phyloP scores from a whole-genome alignment of 495 filamentous ascomycete genomes.

The Coniosporium apollinis region DNA sequence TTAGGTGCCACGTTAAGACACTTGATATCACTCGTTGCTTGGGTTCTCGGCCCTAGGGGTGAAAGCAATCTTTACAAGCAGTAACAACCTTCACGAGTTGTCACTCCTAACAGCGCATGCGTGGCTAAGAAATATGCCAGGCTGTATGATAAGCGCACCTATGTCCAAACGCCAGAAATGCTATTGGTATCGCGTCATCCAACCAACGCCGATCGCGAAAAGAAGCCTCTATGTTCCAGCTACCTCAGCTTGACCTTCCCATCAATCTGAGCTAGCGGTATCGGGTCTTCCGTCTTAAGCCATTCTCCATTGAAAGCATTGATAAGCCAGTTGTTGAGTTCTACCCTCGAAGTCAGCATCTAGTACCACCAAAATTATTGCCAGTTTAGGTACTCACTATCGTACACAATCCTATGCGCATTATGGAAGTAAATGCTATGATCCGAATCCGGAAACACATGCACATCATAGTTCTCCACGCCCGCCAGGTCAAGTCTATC shows the following conservation, averaged over 20 bases:
- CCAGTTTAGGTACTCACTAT: constrained; percentile 45
- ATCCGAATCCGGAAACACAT: constrained; percentile 91
- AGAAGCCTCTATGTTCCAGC: too few relatives aligned
- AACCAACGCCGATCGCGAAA: too few relatives aligned
- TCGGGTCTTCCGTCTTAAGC: constrained; percentile 52
- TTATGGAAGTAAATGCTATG: constrained; percentile 93
- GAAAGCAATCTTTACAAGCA: too few relatives aligned
- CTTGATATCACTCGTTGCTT: too few relatives aligned
- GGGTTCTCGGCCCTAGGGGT: too few relatives aligned
- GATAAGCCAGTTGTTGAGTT: constrained; percentile 79
- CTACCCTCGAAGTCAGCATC: constrained; percentile 25
- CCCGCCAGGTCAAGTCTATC: constrained; percentile 71
- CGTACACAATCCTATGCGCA: constrained; percentile 82
- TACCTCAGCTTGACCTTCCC: neutral
- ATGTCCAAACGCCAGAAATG: too few relatives aligned
- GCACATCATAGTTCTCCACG: constrained; percentile 90
- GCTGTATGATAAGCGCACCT: too few relatives aligned
- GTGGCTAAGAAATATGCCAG: too few relatives aligned
- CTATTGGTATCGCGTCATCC: too few relatives aligned
- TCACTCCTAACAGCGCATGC: too few relatives aligned
- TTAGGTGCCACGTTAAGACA: too few relatives aligned
- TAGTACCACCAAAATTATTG: neutral
- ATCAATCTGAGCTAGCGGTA: constrained; percentile 28
- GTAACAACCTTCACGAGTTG: too few relatives aligned
- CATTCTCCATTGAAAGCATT: constrained; percentile 98